Evolutionary conservation across 345 rosid species (phyloP), one percentile per base, ranked within the genome.

Genomic region (Corymbia maculata): DNA sequence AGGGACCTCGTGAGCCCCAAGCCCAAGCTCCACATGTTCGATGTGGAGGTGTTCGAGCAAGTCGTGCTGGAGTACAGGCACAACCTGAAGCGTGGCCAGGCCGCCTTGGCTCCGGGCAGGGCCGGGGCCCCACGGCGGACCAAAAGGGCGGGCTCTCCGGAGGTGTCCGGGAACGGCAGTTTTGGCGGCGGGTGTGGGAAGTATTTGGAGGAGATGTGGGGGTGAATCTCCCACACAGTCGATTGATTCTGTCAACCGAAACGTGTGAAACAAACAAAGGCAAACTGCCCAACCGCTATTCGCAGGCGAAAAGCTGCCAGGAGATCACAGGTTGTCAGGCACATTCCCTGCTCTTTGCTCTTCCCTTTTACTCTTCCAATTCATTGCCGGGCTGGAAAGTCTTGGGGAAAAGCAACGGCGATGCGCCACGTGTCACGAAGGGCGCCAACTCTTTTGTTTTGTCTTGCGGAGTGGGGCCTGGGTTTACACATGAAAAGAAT

Each of bases 1-100:
- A 93, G 99, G 86, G 99, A 97, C 91, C 87, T 80, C 6, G 92
- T 95, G 93, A 92, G 86, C 52, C 99, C 98, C 1, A 93, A 91
- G 93, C 86, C 93, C 80, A 93, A 92, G 89, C n/a, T 96, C 87
- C 95, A 96, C 94, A 94, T 97, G 98, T 95, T 97, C 89, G 95
- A 95, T n/a, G 96, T 93, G 11, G 98, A 96, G 88, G 98, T 96
- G 51, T 94, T 97, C 51, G 99, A 96, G 94, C 97, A 95, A 82
- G 92, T 96, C 15, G 96, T 90, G 2, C 85, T 94, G 89, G 99
- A 97, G 90, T 96, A 94, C 89, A 93, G 99, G 91, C 98, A 97
- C 90, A 96, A 89, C 91, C 92, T 95, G 49, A 92, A 93, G 66
- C 93, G 87, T 28, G 49, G n/a, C 4, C 4, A 28, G 28, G 82